A percentile compares a stretch with the other conserved stretches of the same genome.
Conservation (phyloP, 768 basidiomycete species). For the Psilocybe tampanensis region DNA sequence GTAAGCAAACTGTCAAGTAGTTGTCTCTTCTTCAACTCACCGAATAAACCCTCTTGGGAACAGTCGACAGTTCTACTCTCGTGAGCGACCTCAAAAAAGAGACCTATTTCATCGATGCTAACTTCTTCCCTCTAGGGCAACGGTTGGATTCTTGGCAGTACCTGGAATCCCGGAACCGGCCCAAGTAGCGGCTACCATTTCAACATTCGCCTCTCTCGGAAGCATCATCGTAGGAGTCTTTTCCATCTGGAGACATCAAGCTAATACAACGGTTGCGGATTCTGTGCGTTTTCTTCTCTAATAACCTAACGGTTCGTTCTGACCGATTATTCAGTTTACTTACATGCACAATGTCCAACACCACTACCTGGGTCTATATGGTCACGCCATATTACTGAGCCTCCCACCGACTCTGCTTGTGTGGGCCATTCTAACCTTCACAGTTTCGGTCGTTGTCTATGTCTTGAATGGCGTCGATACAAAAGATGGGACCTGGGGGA, state of each 20-base stretch:
- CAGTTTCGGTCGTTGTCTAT: conserved; percentile 46
- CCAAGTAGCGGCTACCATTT: conserved; percentile 42
- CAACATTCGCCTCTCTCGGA: conserved; percentile 52
- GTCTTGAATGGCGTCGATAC: conserved; percentile 36
- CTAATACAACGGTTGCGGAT: conserved; percentile 43
- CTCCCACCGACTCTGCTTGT: conserved; percentile 57
- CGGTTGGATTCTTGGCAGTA: conserved; percentile 50
- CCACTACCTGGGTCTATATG: conserved; percentile 44
- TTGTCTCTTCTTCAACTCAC: not conserved
- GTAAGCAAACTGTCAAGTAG: conserved; percentile 38
- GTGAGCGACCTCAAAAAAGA: conserved; percentile 29
- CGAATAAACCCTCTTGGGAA: not conserved
- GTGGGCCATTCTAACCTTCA: conserved; percentile 55
- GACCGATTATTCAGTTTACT: conserved; percentile 39
- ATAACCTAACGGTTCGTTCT: not conserved
- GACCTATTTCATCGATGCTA: conserved; percentile 1
- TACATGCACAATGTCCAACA: conserved; percentile 56
- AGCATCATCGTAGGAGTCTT: conserved; percentile 60
- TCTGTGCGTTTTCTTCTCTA: conserved; percentile 34
- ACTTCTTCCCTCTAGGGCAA: conserved; percentile 37
- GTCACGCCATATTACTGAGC: conserved; percentile 52
- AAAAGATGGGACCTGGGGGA: conserved; percentile 19
- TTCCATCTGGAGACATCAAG: conserved; percentile 58
- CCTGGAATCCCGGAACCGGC: conserved; percentile 38
- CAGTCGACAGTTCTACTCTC: conserved; percentile 58